Evolutionary conservation across 2,329 filamentous ascomycete species (phyloP), one percentile per base, ranked within the genome.

Genomic region (Ophiostoma sp.): DNA sequence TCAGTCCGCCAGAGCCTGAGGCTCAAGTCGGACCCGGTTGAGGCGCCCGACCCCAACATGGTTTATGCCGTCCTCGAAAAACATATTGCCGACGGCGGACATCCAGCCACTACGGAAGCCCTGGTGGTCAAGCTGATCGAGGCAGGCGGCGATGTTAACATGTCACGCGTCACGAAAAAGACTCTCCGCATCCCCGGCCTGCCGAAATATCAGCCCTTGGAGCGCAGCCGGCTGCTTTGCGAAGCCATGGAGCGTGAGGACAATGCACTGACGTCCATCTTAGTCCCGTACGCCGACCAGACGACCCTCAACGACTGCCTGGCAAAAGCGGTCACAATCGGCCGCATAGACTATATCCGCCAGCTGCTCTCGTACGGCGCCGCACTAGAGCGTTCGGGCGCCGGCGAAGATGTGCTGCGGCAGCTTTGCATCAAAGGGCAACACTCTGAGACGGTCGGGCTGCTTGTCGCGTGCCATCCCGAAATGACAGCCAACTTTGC

Each of bases 261-360:
- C 52, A 57, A 57, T 27, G 27, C 52, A 27, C 8, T 57, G 10
- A 57, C 52, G n/a, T 57, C 52, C 23, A 57, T 57, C 11, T 27
- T 57, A 8, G 27, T 57, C 2, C 52, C 52, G 5, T 57, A 57
- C 27, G 52, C 52, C 52, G 52, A 57, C n/a, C 52, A 57, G 23
- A 27, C n/a, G 23, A n/a, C 52, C 13, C 52, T 57, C 1, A 27
- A 57, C 23, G 52, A 57, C 10, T 27, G 52, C 17, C 52, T 57
- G 11, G 52, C 23, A 15, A 57, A 27, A 8, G 52, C 52, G n/a
- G 52, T 57, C 10, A 23, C 8, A 11, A 23, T 57, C n/a, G 52
- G 52, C 52, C 52, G 52, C 52, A 57, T 57, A n/a, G 52, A 57
- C 52, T 57, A 57, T 57, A 57, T 57, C n/a, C n/a, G 52, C 3